Evolutionary conservation across 108 stramenopile species (phyloP), one percentile per base, ranked within the genome.

Genomic region (Conticribra guillardii): DNA sequence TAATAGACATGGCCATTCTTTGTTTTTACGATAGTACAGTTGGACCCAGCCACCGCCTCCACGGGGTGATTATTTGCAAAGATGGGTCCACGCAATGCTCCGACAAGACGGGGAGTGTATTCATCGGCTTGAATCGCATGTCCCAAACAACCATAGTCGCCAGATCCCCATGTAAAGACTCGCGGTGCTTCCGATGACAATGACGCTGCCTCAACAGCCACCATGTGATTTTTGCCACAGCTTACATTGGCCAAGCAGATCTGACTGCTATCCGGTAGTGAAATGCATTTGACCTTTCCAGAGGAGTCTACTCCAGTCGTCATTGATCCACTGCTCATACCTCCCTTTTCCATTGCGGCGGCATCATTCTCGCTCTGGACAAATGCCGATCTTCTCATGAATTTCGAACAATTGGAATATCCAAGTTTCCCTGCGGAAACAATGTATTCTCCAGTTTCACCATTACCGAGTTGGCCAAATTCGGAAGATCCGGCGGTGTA

Each of bases 371-470:
- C 87, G 30, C 74, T 78, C 57, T 86, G 75, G 21, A 85, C 83
- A 74, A 88, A 93, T 26, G 73, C 56, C 37, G 71, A 58, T 18
- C 87, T 79, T 26, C 68, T 70, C 11, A 50, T 48, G 71, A 96
- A 93, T 30, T 87, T 90, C 26, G 74, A 73, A 49, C 69, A 67
- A 52, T 93, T 92, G 71, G 81, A 80, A 77, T 84, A 96, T 22
- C 82, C 88, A 21, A 93, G 59, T 45, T 89, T 96, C 22, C 84
- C 86, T 29, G 95, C 95, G 7, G 84, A 30, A 22, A 96, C 69
- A 58, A 96, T 89, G 69, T 92, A 87, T 73, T 96, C 95, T 22
- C 95, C 95, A 0, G 92, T 96, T 68, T 92, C 91, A 27, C 95
- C 95, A 54, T 92, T 93, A 15, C 89, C 95, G 52, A 92, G 66